phyloP scores from a whole-genome alignment of 106 monocot genomes.

The Dioscorea dumetorum region DNA sequence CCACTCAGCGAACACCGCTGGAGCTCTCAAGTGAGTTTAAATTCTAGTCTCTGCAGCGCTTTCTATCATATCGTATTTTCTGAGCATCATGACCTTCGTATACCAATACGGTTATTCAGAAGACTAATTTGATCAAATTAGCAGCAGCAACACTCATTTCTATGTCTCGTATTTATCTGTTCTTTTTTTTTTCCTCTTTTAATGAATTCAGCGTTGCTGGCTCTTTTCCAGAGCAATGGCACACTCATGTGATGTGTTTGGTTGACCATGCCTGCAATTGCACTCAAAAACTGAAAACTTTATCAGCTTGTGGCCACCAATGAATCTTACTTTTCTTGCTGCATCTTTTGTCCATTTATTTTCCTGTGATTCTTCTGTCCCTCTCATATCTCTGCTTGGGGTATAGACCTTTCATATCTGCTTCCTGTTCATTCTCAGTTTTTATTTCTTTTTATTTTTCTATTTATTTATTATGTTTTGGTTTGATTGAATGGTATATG shows the following conservation, averaged over 20 bases:
- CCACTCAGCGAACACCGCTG: not conserved
- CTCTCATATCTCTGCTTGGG: constrained; percentile 2
- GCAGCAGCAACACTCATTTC: too few relatives aligned
- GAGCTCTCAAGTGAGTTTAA: not conserved
- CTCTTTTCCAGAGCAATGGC: not conserved
- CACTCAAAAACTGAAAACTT: not conserved
- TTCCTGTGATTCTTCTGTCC: not conserved
- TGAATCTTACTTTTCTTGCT: not conserved
- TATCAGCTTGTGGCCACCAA: not conserved
- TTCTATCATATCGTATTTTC: constrained; percentile 1
- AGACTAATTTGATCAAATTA: too few relatives aligned
- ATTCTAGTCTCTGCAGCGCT: not conserved
- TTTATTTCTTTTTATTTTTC: not conserved
- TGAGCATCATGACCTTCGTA: not conserved
- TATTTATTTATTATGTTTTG: too few relatives aligned
- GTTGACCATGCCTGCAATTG: not conserved
- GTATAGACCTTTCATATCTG: not conserved
- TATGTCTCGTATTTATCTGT: too few relatives aligned
- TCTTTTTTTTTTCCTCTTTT: too few relatives aligned
- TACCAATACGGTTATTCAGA: not conserved
- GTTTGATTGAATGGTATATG: too few relatives aligned
- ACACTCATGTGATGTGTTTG: not conserved
- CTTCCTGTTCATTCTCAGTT: not conserved
- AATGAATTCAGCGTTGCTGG: not conserved
- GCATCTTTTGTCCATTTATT: not conserved